Evolutionary conservation across 208 protist genomes (phyloP).

Genomic region (Tritrichomonas foetus): DNA sequence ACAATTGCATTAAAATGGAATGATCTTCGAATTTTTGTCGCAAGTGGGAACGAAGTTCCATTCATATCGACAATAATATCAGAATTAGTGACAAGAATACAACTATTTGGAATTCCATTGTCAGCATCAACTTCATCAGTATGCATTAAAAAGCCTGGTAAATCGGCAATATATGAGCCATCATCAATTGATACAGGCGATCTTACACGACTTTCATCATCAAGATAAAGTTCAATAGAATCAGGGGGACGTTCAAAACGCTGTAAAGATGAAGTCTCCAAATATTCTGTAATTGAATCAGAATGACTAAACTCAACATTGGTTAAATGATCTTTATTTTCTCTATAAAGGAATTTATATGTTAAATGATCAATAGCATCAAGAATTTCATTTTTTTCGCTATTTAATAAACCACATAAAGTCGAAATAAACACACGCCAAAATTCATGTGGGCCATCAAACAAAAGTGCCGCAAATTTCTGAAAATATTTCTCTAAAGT

Average conservation of each 20-base stretch:
- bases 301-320: not conserved
- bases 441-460: not conserved
- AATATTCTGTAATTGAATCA: not conserved
- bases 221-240: not conserved
- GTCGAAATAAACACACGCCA: not conserved
- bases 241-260: not conserved
- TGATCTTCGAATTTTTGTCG: not conserved
- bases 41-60: not conserved
- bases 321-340: not conserved
- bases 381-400: not conserved
- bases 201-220: not conserved
- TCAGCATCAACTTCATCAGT: slow-evolving; percentile 16
- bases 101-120: not conserved
- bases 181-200: not conserved
- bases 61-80: not conserved
- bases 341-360: not conserved
- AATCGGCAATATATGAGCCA: not conserved
- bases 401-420: not conserved
- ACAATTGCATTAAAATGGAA: not conserved
- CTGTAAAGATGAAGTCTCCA: not conserved
- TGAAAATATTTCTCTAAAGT: not conserved
- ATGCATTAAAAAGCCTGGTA: not conserved
- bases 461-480: not conserved
- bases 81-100: not conserved
- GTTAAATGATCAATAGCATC: not conserved